Evolutionary conservation across 202 grass and related monocot species (phyloP).

Genomic region (Miscanthus sacchariflorus): DNA sequence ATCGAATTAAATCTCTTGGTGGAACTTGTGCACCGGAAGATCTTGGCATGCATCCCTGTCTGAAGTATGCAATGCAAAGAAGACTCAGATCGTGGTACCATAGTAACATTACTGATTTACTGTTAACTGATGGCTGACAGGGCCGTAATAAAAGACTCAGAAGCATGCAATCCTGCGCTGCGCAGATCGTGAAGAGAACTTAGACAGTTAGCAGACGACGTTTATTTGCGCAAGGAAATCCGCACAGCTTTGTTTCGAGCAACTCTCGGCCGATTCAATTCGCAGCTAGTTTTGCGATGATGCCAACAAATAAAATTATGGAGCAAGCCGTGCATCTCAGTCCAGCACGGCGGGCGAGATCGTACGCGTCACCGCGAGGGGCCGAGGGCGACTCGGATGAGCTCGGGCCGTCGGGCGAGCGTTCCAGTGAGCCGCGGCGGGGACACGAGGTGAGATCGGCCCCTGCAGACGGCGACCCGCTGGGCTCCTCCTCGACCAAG

Average conservation of each 20-base stretch:
- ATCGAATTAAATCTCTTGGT: neutral
- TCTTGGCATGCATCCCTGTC: constrained; percentile 12
- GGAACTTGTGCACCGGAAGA: constrained; percentile 6
- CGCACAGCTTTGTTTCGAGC: too few relatives aligned
- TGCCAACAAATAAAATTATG: neutral
- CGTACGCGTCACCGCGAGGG: neutral
- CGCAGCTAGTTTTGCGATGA: too few relatives aligned
- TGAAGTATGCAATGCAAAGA: neutral
- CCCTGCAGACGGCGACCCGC: neutral
- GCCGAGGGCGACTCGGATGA: neutral
- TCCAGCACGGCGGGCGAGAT: neutral
- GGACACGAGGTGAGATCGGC: neutral
- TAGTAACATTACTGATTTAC: too few relatives aligned
- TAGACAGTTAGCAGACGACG: too few relatives aligned
- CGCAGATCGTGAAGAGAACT: too few relatives aligned
- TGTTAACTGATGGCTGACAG: neutral
- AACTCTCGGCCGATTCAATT: too few relatives aligned
- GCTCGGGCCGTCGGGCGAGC: too few relatives aligned
- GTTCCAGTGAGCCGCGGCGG: neutral
- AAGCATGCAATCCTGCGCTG: too few relatives aligned
- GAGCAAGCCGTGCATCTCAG: neutral
- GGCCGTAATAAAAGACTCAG: too few relatives aligned
- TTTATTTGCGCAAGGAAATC: too few relatives aligned
- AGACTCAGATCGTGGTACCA: neutral
- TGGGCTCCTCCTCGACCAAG: too few relatives aligned